Evolutionary conservation across 2,329 filamentous ascomycete species (phyloP), one percentile per base, ranked within the genome.

Genomic region (Fusarium sp.): DNA sequence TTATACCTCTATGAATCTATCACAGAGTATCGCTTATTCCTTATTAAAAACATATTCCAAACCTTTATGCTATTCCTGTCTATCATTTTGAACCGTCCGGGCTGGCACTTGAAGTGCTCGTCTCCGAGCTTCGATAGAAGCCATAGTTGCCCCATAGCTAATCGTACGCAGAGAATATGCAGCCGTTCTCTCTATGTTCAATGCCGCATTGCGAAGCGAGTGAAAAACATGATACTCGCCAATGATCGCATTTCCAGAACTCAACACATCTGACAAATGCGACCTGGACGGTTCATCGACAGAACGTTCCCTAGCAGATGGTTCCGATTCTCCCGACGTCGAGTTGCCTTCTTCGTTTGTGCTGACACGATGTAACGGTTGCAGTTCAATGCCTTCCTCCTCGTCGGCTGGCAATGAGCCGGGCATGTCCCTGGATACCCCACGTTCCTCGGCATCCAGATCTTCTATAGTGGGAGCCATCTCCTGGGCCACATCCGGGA

Each of bases 361-460:
- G 41, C 68, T 72, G n/a, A 65, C 69, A n/a, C 64, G 65, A n/a
- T 57, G 62, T 16, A 71, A 72, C 8, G 80, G 76, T 42, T 80
- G 81, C 77, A 87, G 75, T 70, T 88, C 86, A 21, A 86, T 80
- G 43, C 81, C 80, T n/a, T 80, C 76, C 7, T 76, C 77, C 55
- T 81, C 82, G 54, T 81, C 79, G n/a, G 74, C 60, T 11, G 74
- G 69, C 5, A 77, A 74, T 43, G 78, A 75, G 46, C 79, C 80
- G 3, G 81, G 73, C 57, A 76, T 77, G 62, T 81, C 79, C 59
- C 83, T 78, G 42, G 81, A 74, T 10, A 87, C 79, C 4, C 86
- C 87, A 16, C 86, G 82, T 74, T 89, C 87, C 69, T 88, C 87
- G 2, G 85, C 83, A 69, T 89, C 87, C 55, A 86, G 76, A 66